Conservation (phyloP, 345 rosid species). For the Mercurialis annua region DNA sequence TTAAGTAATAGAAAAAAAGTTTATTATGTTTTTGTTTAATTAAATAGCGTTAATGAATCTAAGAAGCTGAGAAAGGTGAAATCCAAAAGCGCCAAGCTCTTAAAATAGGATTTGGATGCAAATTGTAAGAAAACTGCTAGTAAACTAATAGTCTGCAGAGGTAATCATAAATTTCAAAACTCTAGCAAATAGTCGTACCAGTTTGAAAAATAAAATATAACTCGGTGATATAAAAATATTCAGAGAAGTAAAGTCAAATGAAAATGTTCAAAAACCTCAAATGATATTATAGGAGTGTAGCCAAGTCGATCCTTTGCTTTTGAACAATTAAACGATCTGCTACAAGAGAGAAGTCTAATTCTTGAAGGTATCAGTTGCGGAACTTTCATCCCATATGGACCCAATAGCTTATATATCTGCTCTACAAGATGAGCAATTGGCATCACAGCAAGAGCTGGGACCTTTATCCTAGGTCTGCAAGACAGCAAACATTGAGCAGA, state of each 20-base stretch:
- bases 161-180: background rate
- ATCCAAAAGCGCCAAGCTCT: background rate
- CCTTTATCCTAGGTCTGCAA: slow-evolving; percentile 86
- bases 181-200: slow-evolving; percentile 6
- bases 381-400: slow-evolving; percentile 83
- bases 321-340: slow-evolving; percentile 64
- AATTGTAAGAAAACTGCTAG: background rate
- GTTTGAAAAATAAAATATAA: slow-evolving; percentile 6
- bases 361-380: slow-evolving; percentile 91
- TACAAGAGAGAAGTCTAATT: slow-evolving; percentile 78
- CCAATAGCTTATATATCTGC: slow-evolving; percentile 55
- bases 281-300: slow-evolving; percentile 66
- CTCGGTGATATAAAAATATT: background rate
- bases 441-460: slow-evolving; percentile 72
- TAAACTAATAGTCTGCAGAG: background rate
- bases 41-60: background rate
- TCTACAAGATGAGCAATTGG: slow-evolving; percentile 80
- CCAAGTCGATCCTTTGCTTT: slow-evolving; percentile 87
- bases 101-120: slow-evolving; percentile 3
- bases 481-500: slow-evolving; percentile 3
- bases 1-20: background rate
- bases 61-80: background rate
- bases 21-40: too few relatives aligned
- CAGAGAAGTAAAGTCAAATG: slow-evolving; percentile 3
- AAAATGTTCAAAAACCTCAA: slow-evolving; percentile 56